A percentile compares a stretch with the other conserved stretches of the same genome.
Conservation (phyloP, 495 filamentous ascomycete genomes). For the Podospora pseudoanserina region DNA sequence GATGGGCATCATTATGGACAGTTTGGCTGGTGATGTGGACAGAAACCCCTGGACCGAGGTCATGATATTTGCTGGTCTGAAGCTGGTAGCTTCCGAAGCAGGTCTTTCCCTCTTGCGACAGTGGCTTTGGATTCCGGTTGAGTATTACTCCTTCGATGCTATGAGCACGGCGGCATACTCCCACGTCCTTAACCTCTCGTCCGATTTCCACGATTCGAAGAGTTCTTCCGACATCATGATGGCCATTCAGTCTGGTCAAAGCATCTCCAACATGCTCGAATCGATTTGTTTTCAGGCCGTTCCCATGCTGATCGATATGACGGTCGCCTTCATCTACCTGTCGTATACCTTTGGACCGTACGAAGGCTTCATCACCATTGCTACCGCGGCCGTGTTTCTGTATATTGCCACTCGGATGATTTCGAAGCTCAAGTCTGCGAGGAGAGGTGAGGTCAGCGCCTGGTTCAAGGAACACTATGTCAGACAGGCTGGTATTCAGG, state of each 20-base stretch:
- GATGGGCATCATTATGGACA: slow-evolving; percentile 60
- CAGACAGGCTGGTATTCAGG: slow-evolving; percentile 60
- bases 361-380: slow-evolving; percentile 65
- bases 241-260: slow-evolving; percentile 61
- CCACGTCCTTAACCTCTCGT: slow-evolving; percentile 72
- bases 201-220: slow-evolving; percentile 76
- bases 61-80: slow-evolving; percentile 50
- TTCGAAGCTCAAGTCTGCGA: slow-evolving; percentile 34
- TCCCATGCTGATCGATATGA: slow-evolving; percentile 69
- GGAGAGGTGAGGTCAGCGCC: slow-evolving; percentile 33
- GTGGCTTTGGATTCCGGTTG: slow-evolving; percentile 63
- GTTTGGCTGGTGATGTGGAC: slow-evolving; percentile 40
- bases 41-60: slow-evolving; percentile 53
- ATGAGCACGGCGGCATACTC: slow-evolving; percentile 65
- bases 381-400: slow-evolving; percentile 59
- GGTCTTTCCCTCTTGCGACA: slow-evolving; percentile 52
- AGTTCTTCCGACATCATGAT: slow-evolving; percentile 66
- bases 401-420: slow-evolving; percentile 57
- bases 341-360: slow-evolving; percentile 68
- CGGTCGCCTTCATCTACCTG: slow-evolving; percentile 65
- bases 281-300: slow-evolving; percentile 62
- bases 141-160: slow-evolving; percentile 58
- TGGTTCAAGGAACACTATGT: slow-evolving; percentile 57
- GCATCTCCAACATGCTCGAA: slow-evolving; percentile 61
- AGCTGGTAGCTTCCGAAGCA: slow-evolving; percentile 54